Conservation (phyloP, 179 eudicot genomes). For the Corrigiola litoralis region DNA sequence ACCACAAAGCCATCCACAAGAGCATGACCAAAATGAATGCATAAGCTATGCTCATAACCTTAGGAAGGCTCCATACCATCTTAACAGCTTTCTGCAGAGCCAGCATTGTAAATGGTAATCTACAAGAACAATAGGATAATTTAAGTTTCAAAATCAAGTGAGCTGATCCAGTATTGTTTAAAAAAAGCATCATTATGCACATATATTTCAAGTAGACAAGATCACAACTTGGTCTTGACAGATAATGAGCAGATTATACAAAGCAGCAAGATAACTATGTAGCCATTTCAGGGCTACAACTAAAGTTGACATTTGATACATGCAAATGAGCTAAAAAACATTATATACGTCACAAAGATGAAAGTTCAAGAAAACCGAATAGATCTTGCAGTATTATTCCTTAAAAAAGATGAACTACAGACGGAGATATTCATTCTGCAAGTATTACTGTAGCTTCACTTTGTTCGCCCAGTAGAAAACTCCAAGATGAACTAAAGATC, state of each 20-base stretch:
- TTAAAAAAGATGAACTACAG: no score
- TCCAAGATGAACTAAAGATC: no score
- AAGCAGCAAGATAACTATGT: background rate
- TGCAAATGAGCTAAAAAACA: background rate
- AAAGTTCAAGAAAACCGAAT: no score
- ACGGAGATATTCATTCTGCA: no score
- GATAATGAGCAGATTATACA: background rate
- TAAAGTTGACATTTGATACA: background rate
- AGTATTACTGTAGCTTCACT: no score
- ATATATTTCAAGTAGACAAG: background rate
- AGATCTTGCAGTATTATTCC: no score
- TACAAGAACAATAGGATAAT: constrained; percentile 18
- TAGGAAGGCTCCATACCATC: constrained; percentile 89
- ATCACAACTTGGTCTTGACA: background rate
- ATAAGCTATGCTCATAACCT: constrained; percentile 71
- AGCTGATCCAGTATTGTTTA: background rate
- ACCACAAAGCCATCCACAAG: constrained; percentile 86
- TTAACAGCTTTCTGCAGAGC: constrained; percentile 90
- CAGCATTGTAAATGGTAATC: constrained; percentile 93
- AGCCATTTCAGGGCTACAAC: background rate
- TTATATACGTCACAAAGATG: background rate
- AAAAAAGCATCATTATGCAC: background rate
- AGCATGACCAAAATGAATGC: constrained; percentile 79
- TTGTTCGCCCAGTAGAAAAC: no score
- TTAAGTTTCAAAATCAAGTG: background rate